Evolutionary conservation across 805 yeast genomes (phyloP), one percentile per base, ranked within the genome.

Genomic region (Wickerhamiella cacticola): DNA sequence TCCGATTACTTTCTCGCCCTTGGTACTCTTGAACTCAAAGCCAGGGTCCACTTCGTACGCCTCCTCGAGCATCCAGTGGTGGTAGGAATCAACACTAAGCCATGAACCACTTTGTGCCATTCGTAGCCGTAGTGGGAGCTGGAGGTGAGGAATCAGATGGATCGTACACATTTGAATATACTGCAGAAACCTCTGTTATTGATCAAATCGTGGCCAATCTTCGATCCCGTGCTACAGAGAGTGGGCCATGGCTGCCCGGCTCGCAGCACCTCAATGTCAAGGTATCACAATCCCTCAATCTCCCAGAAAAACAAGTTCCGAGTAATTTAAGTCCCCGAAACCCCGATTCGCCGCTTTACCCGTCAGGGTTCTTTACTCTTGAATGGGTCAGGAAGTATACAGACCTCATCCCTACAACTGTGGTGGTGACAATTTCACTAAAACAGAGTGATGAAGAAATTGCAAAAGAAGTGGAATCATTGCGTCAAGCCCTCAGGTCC

Each of bases 321-420:
- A 61, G 68, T 2, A 52, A 54, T 5, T 50, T 67, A 9, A 74
- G 79, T 0, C 79, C 80, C 2, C 62, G 67, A 42, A 66, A 69
- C 43, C 63, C 64, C n/a, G 61, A 62, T 2, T 65, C 73, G 0
- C 55, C 59, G 1, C 48, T 69, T 25, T 68, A 59, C 52, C 73
- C 75, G 1, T 62, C 68, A 29, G 69, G 71, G 0, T 53, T 75
- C 1, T 55, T 75, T 25, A 65, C 72, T 1, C 53, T 58, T 1
- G 63, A 71, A 22, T 79, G 84, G 85, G 50, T 77, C 12, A 66
- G 68, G 29, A 78, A 76, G 55, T 75, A 78, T 55, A 62, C 64
- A 23, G 63, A 67, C n/a, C 48, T 63, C 2, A 36, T 66, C n/a
- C 83, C 84, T 0, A 54, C 72, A 1, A 69, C 72, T 0, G 68